These are phyloP conservation scores for Heliosperma pusillum DNA, from an alignment of 148 eudicot genomes.

Conservation along the genomic window DNA sequence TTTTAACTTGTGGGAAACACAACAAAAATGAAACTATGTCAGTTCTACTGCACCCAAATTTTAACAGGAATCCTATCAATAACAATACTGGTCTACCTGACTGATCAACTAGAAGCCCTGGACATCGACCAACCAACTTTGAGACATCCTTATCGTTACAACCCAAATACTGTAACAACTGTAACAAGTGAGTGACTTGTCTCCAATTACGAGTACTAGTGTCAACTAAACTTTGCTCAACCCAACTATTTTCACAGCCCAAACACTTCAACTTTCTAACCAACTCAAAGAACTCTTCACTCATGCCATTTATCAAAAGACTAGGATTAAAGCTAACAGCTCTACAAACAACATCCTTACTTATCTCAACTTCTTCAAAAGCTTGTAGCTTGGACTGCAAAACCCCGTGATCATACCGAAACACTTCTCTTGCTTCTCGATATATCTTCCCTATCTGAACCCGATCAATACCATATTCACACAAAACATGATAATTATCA, in stretches of 20 bases:
- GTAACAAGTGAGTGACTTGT: constrained; percentile 42
- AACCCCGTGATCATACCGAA: constrained; percentile 42
- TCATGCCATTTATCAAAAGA: constrained; percentile 40
- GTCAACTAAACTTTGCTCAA: constrained; percentile 40
- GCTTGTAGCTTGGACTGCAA: constrained; percentile 44
- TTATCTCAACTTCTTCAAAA: constrained; percentile 47
- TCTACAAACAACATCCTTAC: constrained; percentile 35
- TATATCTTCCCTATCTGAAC: constrained; percentile 55
- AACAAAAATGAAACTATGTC: constrained; percentile 40
- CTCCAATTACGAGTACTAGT: constrained; percentile 48
- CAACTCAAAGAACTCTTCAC: no score
- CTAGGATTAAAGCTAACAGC: constrained; percentile 45
- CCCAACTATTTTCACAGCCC: no score
- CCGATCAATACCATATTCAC: constrained; percentile 53
- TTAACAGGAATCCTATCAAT: constrained; percentile 46
- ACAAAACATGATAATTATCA: constrained; percentile 55
- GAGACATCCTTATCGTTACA: constrained; percentile 36
- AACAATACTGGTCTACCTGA: constrained; percentile 47
- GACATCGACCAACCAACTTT: constrained; percentile 32
- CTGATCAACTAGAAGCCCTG: constrained; percentile 47
- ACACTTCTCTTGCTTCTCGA: constrained; percentile 52
- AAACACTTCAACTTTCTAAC: no score
- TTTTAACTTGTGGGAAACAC: constrained; percentile 39
- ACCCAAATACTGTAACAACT: constrained; percentile 37
- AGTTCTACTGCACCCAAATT: constrained; percentile 48